These are phyloP conservation scores for Acer saccharum DNA, from an alignment of 345 rosid species.

Conservation along the genomic window DNA sequence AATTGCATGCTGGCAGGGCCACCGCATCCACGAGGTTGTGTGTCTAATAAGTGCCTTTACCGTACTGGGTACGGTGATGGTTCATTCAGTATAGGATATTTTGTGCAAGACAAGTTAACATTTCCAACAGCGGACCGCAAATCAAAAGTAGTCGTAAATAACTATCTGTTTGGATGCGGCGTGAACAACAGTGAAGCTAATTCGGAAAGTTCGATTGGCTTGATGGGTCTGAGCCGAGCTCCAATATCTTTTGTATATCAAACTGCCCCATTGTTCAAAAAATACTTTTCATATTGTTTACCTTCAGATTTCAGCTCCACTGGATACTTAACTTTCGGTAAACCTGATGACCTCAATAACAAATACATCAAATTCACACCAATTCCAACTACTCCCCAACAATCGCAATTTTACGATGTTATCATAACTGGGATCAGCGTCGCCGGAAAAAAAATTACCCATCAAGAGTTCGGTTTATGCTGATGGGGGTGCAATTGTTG, in stretches of 20 bases:
- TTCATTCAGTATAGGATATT: slow-evolving; percentile 11
- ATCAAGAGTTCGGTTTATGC: neutral
- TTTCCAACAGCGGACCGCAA: neutral
- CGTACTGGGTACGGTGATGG: slow-evolving; percentile 22
- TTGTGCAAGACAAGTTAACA: neutral
- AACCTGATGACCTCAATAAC: neutral
- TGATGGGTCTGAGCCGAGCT: neutral
- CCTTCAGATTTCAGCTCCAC: slow-evolving; percentile 29
- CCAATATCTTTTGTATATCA: slow-evolving; percentile 24
- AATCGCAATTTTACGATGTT: slow-evolving; percentile 25
- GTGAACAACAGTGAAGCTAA: slow-evolving; percentile 21
- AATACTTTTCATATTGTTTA: slow-evolving; percentile 37
- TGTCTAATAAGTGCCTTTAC: slow-evolving; percentile 21
- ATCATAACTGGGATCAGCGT: slow-evolving; percentile 22
- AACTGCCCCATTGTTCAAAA: slow-evolving; percentile 23
- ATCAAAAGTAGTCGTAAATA: neutral
- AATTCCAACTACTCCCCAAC: neutral
- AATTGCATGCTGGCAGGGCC: neutral
- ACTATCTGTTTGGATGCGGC: slow-evolving; percentile 34
- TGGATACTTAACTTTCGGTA: slow-evolving; percentile 32
- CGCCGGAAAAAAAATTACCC: neutral
- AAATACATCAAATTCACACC: slow-evolving; percentile 30
- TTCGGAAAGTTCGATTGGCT: neutral
- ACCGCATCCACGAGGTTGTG: slow-evolving; percentile 10
- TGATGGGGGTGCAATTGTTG: slow-evolving; percentile 17